A percentile compares a stretch with the other conserved stretches of the same genome.
These are phyloP conservation scores for Podila epigama DNA, from an alignment of 192 early-diverging fungal genomes.

Conservation along the genomic window DNA sequence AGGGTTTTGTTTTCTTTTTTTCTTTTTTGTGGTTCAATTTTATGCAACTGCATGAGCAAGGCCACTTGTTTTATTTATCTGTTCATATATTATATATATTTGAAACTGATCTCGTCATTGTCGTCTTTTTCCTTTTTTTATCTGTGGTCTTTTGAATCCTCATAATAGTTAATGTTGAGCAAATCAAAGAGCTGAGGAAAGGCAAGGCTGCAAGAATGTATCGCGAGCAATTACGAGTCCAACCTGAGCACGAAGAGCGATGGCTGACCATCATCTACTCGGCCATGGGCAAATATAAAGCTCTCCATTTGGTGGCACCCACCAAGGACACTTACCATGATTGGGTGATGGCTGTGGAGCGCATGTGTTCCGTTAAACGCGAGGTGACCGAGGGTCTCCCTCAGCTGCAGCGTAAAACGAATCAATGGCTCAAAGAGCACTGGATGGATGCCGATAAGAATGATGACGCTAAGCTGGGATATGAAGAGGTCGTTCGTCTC, in stretches of 20 bases:
- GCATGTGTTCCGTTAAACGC: constrained; percentile 47
- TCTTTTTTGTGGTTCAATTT: background rate
- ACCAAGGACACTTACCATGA: constrained; percentile 44
- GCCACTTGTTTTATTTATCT: no score
- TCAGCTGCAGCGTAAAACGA: constrained; percentile 45
- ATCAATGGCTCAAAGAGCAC: constrained; percentile 51
- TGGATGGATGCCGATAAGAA: constrained; percentile 59
- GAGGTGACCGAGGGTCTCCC: constrained; percentile 49
- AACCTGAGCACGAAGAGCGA: constrained; percentile 41
- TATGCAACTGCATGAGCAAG: background rate
- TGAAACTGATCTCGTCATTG: no score
- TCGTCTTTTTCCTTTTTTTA: constrained; percentile 3
- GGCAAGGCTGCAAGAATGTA: constrained; percentile 51
- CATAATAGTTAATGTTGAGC: constrained; percentile 54
- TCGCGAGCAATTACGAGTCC: constrained; percentile 44
- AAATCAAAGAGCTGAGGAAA: constrained; percentile 54
- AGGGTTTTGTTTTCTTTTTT: constrained; percentile 9
- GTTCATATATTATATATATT: background rate
- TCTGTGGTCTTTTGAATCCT: background rate
- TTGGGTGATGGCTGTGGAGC: constrained; percentile 51
- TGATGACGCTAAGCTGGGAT: constrained; percentile 47
- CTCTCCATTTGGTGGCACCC: constrained; percentile 51
- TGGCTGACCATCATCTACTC: constrained; percentile 56
- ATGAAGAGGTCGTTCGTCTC: constrained; percentile 51
- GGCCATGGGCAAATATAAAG: constrained; percentile 52